phyloP scores from a whole-genome alignment of 2,329 filamentous ascomycete genomes.

The Fusarium vanettenii region DNA sequence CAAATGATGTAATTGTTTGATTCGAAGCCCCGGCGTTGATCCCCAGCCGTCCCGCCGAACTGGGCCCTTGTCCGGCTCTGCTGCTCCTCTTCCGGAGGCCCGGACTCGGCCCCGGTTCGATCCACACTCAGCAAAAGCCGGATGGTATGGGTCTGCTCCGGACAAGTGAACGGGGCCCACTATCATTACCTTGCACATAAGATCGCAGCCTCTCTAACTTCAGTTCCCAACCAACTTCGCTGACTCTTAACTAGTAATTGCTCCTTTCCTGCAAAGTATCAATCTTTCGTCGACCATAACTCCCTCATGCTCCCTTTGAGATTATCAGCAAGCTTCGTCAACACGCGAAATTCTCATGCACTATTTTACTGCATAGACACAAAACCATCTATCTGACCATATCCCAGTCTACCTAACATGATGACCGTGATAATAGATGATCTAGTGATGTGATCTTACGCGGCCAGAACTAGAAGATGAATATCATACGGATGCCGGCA shows the following conservation, averaged over 20 bases:
- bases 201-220: not conserved
- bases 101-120: not conserved
- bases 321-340: not conserved
- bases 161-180: not conserved
- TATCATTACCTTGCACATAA: not conserved
- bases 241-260: not conserved
- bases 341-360: not conserved
- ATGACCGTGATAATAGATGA: not conserved
- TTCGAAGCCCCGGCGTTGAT: not conserved
- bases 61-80: not conserved
- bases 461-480: not conserved
- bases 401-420: not conserved
- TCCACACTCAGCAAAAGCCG: not conserved
- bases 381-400: too few relatives aligned
- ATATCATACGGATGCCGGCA: not conserved
- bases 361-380: not conserved
- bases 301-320: not conserved
- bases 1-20: slow-evolving; percentile 1
- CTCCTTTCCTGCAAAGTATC: not conserved
- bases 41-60: not conserved
- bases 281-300: too few relatives aligned
- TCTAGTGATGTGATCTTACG: not conserved
- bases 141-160: not conserved
- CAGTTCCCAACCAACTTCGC: not conserved
- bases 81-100: not conserved